Evolutionary conservation across 257 asterid genomes (phyloP).

Genomic region (Datura wrightii): DNA sequence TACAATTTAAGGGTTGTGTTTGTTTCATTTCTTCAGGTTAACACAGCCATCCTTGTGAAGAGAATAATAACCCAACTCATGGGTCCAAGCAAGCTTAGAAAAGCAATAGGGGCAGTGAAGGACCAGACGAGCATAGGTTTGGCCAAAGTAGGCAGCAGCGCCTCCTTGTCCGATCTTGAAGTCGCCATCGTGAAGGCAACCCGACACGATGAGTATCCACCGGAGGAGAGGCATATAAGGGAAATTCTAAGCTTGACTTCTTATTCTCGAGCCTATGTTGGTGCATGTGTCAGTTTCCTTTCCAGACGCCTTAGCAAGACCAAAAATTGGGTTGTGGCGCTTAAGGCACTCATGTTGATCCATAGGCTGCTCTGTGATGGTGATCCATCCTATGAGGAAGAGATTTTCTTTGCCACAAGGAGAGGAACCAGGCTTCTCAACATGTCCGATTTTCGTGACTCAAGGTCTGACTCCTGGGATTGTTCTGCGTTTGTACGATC

Average conservation of each 20-base stretch:
- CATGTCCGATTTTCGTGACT: conserved; percentile 86
- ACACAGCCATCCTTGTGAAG: conserved; percentile 11
- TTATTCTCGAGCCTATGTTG: conserved; percentile 73
- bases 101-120: conserved; percentile 92
- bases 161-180: conserved; percentile 80
- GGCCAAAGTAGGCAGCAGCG: conserved; percentile 80
- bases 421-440: conserved; percentile 92
- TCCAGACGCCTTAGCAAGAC: conserved; percentile 88
- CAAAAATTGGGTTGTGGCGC: conserved; percentile 87
- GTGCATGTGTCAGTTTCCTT: conserved; percentile 68
- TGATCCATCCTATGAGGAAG: conserved; percentile 74
- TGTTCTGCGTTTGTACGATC: conserved; percentile 85
- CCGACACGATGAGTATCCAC: conserved; percentile 93
- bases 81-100: conserved; percentile 89
- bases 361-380: conserved; percentile 86
- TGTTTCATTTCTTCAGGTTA: conserved; percentile 15
- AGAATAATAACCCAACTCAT: conserved; percentile 35
- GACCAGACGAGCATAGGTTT: conserved; percentile 92
- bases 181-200: conserved; percentile 96
- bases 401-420: conserved; percentile 86
- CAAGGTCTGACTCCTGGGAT: conserved; percentile 76
- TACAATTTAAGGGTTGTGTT: not conserved
- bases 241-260: conserved; percentile 76
- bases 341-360: conserved; percentile 77
- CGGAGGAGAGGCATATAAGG: conserved; percentile 80